These are phyloP conservation scores for Citrus reticulata DNA, from an alignment of 345 rosid species.

Conservation along the genomic window DNA sequence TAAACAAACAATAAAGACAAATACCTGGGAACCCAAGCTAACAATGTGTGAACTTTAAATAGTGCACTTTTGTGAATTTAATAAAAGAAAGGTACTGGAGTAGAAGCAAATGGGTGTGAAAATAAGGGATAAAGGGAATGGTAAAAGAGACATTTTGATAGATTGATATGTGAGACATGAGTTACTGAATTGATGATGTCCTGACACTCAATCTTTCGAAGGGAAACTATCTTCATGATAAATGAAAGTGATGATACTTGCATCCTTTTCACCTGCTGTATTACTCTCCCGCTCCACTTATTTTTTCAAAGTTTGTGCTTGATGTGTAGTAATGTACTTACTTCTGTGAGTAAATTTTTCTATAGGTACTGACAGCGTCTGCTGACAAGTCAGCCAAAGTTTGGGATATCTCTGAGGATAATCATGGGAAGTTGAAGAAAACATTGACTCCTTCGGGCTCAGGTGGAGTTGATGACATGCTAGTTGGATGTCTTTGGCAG, in stretches of 20 bases:
- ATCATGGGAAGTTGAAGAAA: slow-evolving; percentile 62
- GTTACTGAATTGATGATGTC: not conserved
- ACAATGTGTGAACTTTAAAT: not conserved
- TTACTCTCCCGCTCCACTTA: not conserved
- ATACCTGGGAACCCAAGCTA: not conserved
- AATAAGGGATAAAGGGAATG: not conserved
- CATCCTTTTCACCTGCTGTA: not conserved
- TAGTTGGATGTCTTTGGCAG: slow-evolving; percentile 95
- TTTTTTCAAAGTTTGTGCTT: not conserved
- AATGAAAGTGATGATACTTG: slow-evolving; percentile 8
- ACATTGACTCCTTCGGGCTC: slow-evolving; percentile 63
- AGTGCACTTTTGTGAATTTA: not conserved
- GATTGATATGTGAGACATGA: not conserved
- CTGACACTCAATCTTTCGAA: not conserved
- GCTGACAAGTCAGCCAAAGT: slow-evolving; percentile 97
- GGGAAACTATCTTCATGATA: not conserved
- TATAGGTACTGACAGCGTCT: slow-evolving; percentile 80
- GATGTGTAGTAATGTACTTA: not conserved
- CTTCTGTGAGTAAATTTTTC: slow-evolving; percentile 1
- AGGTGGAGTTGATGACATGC: slow-evolving; percentile 92
- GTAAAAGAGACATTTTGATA: not conserved
- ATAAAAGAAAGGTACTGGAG: not conserved
- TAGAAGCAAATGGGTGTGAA: not conserved
- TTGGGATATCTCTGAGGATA: slow-evolving; percentile 81
- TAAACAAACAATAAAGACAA: not conserved